phyloP scores from a whole-genome alignment of 768 basidiomycete species.

The Gymnopilus junonius region DNA sequence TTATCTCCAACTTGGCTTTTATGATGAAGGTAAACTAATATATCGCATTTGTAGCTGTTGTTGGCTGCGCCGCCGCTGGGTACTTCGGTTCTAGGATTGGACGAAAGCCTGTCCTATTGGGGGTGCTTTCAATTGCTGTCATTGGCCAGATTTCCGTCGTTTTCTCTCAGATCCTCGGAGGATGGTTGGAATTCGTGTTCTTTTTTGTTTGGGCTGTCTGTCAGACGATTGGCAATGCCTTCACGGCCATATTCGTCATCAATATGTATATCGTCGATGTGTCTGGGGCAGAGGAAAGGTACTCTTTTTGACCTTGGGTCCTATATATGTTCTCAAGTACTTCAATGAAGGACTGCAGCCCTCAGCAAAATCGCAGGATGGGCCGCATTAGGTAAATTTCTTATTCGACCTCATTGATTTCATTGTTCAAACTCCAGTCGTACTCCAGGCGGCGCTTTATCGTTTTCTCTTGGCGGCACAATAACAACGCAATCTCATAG shows the following conservation, averaged over 20 bases:
- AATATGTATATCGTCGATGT: constrained; percentile 14
- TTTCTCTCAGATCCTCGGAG: neutral
- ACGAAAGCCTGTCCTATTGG: constrained; percentile 11
- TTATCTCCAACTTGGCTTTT: neutral
- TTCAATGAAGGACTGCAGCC: constrained; percentile 3
- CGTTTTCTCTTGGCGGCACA: constrained; percentile 8
- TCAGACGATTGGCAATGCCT: neutral
- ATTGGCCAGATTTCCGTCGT: neutral
- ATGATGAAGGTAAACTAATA: neutral
- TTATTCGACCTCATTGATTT: neutral
- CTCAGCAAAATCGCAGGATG: constrained; percentile 14
- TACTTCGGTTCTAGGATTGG: constrained; percentile 10
- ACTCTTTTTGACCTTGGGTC: neutral
- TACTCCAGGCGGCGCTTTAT: constrained; percentile 6
- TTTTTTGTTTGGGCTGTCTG: neutral
- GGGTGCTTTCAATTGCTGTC: neutral
- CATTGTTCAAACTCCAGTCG: neutral
- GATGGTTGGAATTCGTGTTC: constrained; percentile 9
- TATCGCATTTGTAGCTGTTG: neutral
- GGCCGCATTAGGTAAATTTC: constrained; percentile 2
- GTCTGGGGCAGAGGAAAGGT: constrained; percentile 14
- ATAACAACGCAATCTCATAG: constrained; percentile 9
- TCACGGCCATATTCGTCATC: constrained; percentile 4
- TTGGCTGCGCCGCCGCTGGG: constrained; percentile 5
- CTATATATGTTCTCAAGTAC: neutral